Base-by-base conservation (phyloP, 148 eudicot species). In the Pharnaceum exiguum region DNA sequence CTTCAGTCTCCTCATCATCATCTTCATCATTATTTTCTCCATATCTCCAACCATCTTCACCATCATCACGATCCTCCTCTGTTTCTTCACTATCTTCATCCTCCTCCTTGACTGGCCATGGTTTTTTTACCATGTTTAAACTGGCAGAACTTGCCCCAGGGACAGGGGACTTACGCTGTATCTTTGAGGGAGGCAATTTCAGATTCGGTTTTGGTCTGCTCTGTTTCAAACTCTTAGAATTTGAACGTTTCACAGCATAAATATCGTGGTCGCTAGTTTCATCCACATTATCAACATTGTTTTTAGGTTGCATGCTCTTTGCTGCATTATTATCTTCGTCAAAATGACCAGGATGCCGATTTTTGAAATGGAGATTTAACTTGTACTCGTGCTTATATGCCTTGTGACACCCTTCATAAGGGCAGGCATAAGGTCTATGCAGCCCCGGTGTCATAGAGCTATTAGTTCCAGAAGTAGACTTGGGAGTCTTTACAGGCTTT, bases 41-140 rank as follows among this genome's bases (percentile, higher is more conserved):
- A 39, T 80, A 80, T 67, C 93, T 78, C 95, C 87, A 87, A 6
- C 85, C 85, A 29, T 78, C 87, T 66, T 73, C 93, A 32, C 70
- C 83, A 63, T 83, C 77, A 10, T 87, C 95, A 0, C 83, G 69
- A 36, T 87, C 97, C 78, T 91, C 98, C 49, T 93, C 98, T 0
- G 98, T 93, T 59, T 93, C 96, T 67, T 93, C 98, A 50, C 98
- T 93, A 72, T 93, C 98, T 68, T 93, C 96, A 44, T 81, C 97
- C 50, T 83, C 86, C 58, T 81, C 97, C 56, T 79, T 85, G 12
- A 66, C 61, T 0, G 84, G 82, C 98, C 96, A 85, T 11, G 82
- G 74, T 48, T 85, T 85, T 46, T 83, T 91, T 46, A 63, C 52
- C 15, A 72, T 16, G 51, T 32, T 82, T 32, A 77, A 12, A 65